These are phyloP conservation scores for Chara braunii DNA, from an alignment of 139 green algal genomes.

Conservation along the genomic window DNA sequence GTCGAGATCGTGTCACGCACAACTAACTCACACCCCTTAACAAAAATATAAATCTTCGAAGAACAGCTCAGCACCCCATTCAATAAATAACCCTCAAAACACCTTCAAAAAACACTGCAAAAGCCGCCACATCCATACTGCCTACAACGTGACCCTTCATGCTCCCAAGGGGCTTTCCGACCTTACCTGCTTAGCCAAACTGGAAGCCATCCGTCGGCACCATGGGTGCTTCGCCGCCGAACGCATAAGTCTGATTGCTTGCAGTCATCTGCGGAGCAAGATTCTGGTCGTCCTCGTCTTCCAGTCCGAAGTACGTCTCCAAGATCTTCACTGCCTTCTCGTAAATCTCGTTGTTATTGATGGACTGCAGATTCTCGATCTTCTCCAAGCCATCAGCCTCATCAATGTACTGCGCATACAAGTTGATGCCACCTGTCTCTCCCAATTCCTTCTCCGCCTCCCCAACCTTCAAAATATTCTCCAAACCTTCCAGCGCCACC, in stretches of 20 bases:
- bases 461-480: constrained; percentile 98
- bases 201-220: no score
- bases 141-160: no score
- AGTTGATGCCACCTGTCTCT: constrained; percentile 60
- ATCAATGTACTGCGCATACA: constrained; percentile 81
- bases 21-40: no score
- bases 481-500: constrained; percentile 94
- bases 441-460: constrained; percentile 63
- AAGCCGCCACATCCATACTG: no score
- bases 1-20: no score
- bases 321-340: constrained; percentile 94
- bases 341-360: constrained; percentile 94
- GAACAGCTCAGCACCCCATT: no score
- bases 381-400: constrained; percentile 96
- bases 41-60: no score
- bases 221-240: no score
- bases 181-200: no score
- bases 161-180: no score
- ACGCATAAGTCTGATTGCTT: constrained; percentile 37
- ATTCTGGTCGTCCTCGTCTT: constrained; percentile 94
- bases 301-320: constrained; percentile 81
- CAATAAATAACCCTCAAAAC: no score
- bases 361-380: constrained; percentile 94
- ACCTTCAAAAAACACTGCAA: no score
- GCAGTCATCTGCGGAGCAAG: constrained; percentile 64